Evolutionary conservation across 257 asterid species (phyloP).

Genomic region (Leonotis leonurus): DNA sequence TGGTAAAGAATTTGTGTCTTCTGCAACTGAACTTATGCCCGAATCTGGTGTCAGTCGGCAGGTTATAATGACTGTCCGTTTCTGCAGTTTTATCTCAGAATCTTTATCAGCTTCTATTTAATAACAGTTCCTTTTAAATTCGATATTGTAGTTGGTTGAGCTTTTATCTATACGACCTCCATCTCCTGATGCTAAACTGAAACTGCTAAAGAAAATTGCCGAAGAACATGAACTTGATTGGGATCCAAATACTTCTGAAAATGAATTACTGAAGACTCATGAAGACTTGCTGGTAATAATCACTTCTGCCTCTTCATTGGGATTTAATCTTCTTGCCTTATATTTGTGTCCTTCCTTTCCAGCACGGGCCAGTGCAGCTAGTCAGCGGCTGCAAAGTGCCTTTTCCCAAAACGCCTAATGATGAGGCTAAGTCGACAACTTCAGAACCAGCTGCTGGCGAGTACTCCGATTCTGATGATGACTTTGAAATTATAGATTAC

Average conservation of each 20-base stretch:
- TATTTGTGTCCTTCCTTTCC: slow-evolving; percentile 18
- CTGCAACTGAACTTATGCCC: slow-evolving; percentile 90
- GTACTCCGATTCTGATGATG: slow-evolving; percentile 53
- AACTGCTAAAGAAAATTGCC: slow-evolving; percentile 79
- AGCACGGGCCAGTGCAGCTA: slow-evolving; percentile 73
- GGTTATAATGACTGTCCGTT: slow-evolving; percentile 33
- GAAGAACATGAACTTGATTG: slow-evolving; percentile 82
- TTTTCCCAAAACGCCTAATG: slow-evolving; percentile 41
- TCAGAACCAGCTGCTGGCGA: slow-evolving; percentile 32
- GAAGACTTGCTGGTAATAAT: slow-evolving; percentile 74
- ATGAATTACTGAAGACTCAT: slow-evolving; percentile 61
- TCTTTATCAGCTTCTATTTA: slow-evolving; percentile 12
- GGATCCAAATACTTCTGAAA: slow-evolving; percentile 80
- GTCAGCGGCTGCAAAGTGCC: slow-evolving; percentile 45
- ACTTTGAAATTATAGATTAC: slow-evolving; percentile 48
- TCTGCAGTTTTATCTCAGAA: neutral
- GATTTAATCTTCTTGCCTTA: slow-evolving; percentile 2
- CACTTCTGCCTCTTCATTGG: neutral
- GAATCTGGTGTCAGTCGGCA: slow-evolving; percentile 96
- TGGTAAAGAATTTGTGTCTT: slow-evolving; percentile 73
- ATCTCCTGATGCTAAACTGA: slow-evolving; percentile 74
- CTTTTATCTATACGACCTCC: slow-evolving; percentile 81
- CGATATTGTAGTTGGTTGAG: slow-evolving; percentile 58
- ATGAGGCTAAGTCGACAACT: slow-evolving; percentile 24
- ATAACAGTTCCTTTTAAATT: slow-evolving; percentile 5